Base-by-base conservation (phyloP, 768 basidiomycete genomes). In the Boletus sensibilis region DNA sequence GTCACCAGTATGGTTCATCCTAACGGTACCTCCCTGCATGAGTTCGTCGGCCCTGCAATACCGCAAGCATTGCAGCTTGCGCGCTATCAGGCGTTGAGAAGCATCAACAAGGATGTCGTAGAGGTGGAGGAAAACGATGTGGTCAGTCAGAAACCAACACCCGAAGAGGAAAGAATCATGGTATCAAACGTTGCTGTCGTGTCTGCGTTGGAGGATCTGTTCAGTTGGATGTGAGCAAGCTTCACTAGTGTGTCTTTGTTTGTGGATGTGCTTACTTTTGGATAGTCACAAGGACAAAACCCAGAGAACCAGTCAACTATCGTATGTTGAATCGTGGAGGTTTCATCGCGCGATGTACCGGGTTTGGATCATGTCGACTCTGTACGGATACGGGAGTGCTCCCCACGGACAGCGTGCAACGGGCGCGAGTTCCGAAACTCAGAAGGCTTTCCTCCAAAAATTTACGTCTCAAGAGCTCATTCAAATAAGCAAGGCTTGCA, bases 381-480 rank as follows among this genome's bases (percentile, higher is more conserved):
- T 66, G 23, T 52, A 52, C 8, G 57, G 56, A 3, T 33, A 51
- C 18, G 46, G 40, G 18, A 44, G 40, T 9, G 27, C 40, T 27
- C 18, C 23, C 2, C 31, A 23, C 10, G 29, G 35, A 40, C 2
- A 37, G 25, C 23, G 35, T 14, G 33, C 42, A 35, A 34, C 13
- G 3, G 40, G 21, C 13, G 11, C 57, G 1, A 48, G 43, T 31
- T 1, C 8, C 21, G 37, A 53, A n/a, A 40, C 35, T 18, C 62
- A 58, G 21, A 45, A 41, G 38, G 33, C 59, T 5, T 66, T 67
- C 49, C 50, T 64, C 11, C 29, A 49, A 46, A 38, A 59, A n/a
- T 57, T 42, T 33, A 58, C 64, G 9, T 61, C 63, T 23, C 50
- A 58, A 13, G 64, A 63, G 6, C 58, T 64, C n/a, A 20, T 63